Evolutionary conservation across 352 stramenopile genomes (phyloP).

Genomic region (Phytophthora fragariae): DNA sequence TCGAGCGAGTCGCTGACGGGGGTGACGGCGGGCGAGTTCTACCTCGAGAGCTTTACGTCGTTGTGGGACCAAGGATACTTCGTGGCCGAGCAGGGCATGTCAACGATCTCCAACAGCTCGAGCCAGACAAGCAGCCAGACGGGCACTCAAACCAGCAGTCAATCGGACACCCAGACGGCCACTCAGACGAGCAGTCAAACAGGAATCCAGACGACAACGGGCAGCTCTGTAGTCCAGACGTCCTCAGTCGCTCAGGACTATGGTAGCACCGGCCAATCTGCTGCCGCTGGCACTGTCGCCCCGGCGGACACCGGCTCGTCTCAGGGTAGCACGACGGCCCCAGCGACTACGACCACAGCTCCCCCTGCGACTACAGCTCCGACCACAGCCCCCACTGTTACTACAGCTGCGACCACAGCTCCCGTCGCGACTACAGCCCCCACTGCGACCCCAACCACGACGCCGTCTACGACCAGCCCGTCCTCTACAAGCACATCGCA

Average conservation of each 20-base stretch:
- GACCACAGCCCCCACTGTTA: too few relatives aligned
- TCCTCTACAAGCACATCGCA: constrained; percentile 14
- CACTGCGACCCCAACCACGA: constrained; percentile 15
- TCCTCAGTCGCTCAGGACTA: constrained; percentile 19
- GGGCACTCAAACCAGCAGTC: constrained; percentile 10
- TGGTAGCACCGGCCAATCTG: constrained; percentile 25
- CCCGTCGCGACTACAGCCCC: background rate
- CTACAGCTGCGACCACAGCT: too few relatives aligned
- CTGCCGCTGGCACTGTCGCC: constrained; percentile 24
- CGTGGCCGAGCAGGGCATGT: constrained; percentile 44
- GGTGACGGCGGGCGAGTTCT: constrained; percentile 62
- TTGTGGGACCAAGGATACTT: constrained; percentile 82
- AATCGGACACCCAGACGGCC: constrained; percentile 11
- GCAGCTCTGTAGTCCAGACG: constrained; percentile 21
- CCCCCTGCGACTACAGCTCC: too few relatives aligned
- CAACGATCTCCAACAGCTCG: constrained; percentile 28
- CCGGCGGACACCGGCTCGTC: constrained; percentile 21
- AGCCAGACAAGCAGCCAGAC: constrained; percentile 12
- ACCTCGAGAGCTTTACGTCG: constrained; percentile 53
- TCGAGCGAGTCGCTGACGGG: constrained; percentile 43
- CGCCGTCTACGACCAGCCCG: constrained; percentile 8
- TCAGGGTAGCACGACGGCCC: constrained; percentile 16
- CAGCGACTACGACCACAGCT: background rate
- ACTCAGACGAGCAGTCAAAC: constrained; percentile 22
- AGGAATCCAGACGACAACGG: constrained; percentile 10